Conservation (phyloP, 2,329 filamentous ascomycete species). For the Davidsoniella virescens region DNA sequence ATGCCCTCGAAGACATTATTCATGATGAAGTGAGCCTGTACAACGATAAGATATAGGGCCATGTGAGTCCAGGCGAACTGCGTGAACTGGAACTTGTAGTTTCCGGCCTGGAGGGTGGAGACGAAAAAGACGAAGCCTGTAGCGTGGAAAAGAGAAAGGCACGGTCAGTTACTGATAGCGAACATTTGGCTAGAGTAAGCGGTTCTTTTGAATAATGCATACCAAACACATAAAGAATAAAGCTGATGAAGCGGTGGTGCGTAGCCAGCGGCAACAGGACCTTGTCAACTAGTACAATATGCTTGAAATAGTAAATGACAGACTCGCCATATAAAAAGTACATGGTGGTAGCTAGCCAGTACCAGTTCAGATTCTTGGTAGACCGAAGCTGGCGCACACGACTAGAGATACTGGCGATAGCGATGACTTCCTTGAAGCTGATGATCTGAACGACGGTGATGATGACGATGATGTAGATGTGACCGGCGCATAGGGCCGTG, state of each 20-base stretch:
- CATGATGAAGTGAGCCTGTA: constrained; percentile 98
- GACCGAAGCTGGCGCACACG: constrained; percentile 79
- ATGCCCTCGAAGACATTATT: constrained; percentile 99
- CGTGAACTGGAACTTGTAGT: constrained; percentile 97
- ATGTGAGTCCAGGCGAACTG: constrained; percentile 99
- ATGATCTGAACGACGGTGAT: constrained; percentile 90
- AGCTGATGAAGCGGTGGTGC: constrained; percentile 97
- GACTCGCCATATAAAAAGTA: constrained; percentile 98
- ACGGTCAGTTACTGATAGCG: not conserved
- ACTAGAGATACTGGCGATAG: constrained; percentile 88
- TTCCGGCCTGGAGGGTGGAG: constrained; percentile 78
- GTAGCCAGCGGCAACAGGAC: constrained; percentile 86
- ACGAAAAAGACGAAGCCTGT: constrained; percentile 97
- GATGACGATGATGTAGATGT: constrained; percentile 91
- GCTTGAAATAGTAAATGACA: constrained; percentile 99
- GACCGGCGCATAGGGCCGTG: constrained; percentile 78
- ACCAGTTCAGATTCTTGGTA: constrained; percentile 96
- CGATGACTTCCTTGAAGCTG: constrained; percentile 98
- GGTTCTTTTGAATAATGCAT: constrained; percentile 19
- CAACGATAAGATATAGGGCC: constrained; percentile 93
- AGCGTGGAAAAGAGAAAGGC: constrained; percentile 13
- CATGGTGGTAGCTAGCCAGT: constrained; percentile 97
- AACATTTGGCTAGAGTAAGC: too few relatives aligned
- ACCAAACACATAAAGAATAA: constrained; percentile 96
- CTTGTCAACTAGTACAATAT: constrained; percentile 88